Evolutionary conservation across 1,284 basidiomycete genomes (phyloP).

Genomic region (Porogramme epimiltina): DNA sequence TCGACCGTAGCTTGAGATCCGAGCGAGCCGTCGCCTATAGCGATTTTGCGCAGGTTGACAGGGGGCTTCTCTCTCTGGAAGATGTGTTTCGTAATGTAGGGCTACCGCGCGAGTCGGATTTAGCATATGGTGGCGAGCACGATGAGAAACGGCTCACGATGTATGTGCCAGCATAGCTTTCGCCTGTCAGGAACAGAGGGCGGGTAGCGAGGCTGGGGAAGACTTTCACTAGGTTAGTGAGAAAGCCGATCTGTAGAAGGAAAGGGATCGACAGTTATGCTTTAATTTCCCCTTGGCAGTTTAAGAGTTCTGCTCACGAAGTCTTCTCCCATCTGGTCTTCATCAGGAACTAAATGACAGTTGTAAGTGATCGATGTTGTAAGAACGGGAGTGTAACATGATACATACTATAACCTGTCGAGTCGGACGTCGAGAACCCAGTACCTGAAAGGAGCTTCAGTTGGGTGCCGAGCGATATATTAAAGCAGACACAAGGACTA

Average conservation of each 20-base stretch:
- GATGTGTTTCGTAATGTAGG: conserved; percentile 68
- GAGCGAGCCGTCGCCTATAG: conserved; percentile 69
- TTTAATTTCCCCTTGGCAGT: too few species aligned
- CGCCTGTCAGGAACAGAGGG: conserved; percentile 32
- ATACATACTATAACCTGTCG: conserved; percentile 30
- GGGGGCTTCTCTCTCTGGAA: conserved; percentile 61
- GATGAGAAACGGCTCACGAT: conserved; percentile 37
- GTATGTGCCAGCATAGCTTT: conserved; percentile 34
- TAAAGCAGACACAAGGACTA: neutral
- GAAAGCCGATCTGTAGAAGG: conserved; percentile 23
- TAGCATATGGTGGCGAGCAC: neutral
- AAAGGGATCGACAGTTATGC: neutral
- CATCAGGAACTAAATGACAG: conserved; percentile 49
- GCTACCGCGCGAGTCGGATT: conserved; percentile 37
- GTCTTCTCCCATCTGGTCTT: conserved; percentile 67
- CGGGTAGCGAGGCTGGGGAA: conserved; percentile 31
- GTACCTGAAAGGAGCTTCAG: conserved; percentile 37
- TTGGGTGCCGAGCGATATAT: neutral
- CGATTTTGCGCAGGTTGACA: conserved; percentile 62
- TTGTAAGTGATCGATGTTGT: neutral
- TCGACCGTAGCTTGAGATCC: conserved; percentile 50
- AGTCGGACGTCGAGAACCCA: conserved; percentile 68
- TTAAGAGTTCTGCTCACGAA: conserved; percentile 53
- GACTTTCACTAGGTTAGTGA: conserved; percentile 29
- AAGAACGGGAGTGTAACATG: neutral